Base-by-base conservation (phyloP, 2,329 filamentous ascomycete species). In the Beauveria varroae region DNA sequence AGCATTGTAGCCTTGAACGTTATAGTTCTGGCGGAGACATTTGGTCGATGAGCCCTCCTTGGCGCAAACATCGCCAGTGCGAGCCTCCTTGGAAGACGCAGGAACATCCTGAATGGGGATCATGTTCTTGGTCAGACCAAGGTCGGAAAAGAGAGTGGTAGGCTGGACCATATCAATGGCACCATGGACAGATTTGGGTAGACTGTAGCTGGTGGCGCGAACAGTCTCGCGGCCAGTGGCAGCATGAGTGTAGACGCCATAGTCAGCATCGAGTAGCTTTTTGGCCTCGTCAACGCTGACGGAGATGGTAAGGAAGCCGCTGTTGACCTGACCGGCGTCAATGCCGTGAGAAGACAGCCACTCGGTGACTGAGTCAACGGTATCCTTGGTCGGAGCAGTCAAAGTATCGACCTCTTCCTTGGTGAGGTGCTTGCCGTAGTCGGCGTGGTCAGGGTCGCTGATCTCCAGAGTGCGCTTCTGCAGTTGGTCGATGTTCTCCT, bases 361-460 rank as follows among this genome's bases (percentile, higher is more conserved):
- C 28, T 63, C 30, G 28, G 28, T 40, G 24, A 63, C 62, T 28
- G 62, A 54, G 54, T 56, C 58, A 2, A 63, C 54, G 8, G 47
- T 61, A 8, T 56, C 62, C 37, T 56, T 53, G 40, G 37, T 56
- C 12, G 62, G 62, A 16, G 62, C 62, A 26, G 62, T 63, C 24
- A 63, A 16, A 16, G 62, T 54, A 43, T 63, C 62, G n/a, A 63
- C 47, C 28, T 63, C 62, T 6, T 47, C 54, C 62, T 63, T 63
- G 62, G 53, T 52, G n/a, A 63, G 44, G 20, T 63, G 62, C 54
- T 63, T 61, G 54, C 62, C 62, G 20, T 63, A 63, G 57, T 61
- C 53, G 4, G 16, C 40, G 30, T 63, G 62, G 6, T 46, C 54
- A 47, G 62, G 62, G 41, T 63, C 58, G 49, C 62, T 63, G 30